A percentile compares a stretch with the other conserved stretches of the same genome.
These are phyloP conservation scores for Phytopythium sindhum DNA, from an alignment of 352 stramenopile species.

Conservation along the genomic window DNA sequence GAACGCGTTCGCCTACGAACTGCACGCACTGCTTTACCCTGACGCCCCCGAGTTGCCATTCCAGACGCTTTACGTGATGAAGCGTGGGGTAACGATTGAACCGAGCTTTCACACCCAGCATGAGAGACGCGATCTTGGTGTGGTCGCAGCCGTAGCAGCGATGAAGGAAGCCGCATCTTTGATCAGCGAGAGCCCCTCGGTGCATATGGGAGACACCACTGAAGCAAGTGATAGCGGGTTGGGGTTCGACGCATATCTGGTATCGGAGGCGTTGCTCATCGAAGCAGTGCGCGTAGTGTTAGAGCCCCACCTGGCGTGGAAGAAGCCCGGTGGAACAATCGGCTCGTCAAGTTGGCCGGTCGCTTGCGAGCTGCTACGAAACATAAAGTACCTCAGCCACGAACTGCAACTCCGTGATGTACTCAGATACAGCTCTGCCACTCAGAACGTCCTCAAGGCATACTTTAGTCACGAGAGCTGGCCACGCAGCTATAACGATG, in stretches of 20 bases:
- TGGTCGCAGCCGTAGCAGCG: conserved; percentile 19
- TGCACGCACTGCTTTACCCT: conserved; percentile 26
- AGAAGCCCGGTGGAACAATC: conserved; percentile 39
- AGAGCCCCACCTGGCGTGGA: conserved; percentile 33
- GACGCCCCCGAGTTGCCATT: conserved; percentile 19
- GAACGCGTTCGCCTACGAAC: conserved; percentile 25
- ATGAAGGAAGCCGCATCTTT: conserved; percentile 14
- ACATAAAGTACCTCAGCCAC: conserved; percentile 22
- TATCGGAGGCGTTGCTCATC: conserved; percentile 54
- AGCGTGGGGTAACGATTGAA: not conserved
- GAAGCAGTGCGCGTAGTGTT: conserved; percentile 44
- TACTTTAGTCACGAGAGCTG: conserved; percentile 37
- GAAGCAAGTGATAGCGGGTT: conserved; percentile 13
- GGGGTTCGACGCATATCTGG: conserved; percentile 58
- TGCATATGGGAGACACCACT: conserved; percentile 9
- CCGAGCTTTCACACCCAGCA: not conserved
- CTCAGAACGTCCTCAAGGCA: conserved; percentile 21
- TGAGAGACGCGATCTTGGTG: conserved; percentile 18
- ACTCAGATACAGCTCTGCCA: conserved; percentile 4
- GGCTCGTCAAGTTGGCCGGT: conserved; percentile 53
- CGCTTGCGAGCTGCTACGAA: conserved; percentile 36
- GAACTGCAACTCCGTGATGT: conserved; percentile 14
- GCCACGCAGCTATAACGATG: conserved; percentile 23
- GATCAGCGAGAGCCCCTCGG: conserved; percentile 13
- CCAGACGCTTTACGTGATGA: conserved; percentile 21